Base-by-base conservation (phyloP, 495 filamentous ascomycete genomes). In the Hypoxylon lenormandii region DNA sequence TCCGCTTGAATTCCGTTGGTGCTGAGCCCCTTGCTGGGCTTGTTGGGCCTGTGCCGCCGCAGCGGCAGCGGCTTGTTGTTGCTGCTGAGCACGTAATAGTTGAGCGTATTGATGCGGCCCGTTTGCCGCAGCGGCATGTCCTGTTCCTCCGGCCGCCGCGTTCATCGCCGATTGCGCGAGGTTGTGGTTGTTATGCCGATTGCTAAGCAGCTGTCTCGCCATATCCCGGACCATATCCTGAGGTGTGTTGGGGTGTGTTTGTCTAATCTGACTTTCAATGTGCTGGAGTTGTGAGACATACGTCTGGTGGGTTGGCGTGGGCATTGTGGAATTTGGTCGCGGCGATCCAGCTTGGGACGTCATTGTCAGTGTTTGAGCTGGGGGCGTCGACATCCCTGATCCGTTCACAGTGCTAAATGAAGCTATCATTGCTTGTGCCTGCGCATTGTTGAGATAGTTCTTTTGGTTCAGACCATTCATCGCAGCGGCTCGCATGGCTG, bases 51-150 rank as follows among this genome's bases (percentile, higher is more conserved):
- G 71, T 0, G 67, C 72, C 2, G 69, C 66, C 5, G 70, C 75
- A 2, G 74, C 63, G 1, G 56, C 61, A 0, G 64, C 70, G 2
- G 73, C 73, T 37, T 83, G 79, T 18, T 76, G 74, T 46, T 82
- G 80, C 58, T 93, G 90, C 60, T 91, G 89, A 23, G 87, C 87
- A 47, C 91, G 84, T 72, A 92, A 86, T 70, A 91, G 87, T 42
- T 89, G 88, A 16, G 90, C 90, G 72, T 90, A 93, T 19, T 90
- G 85, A 60, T 92, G 89, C 5, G 89, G 88, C 49, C 80, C 73
- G 54, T 79, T 76, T 18, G 75, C 74, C 12, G 70, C 72, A n/a
- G 68, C 69, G 16, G 75, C 70, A 57, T 76, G 74, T 19, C 62
- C 69, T 8, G 64, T 67, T 11, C 75, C 80, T 12, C 89, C 89